Evolutionary conservation across 768 basidiomycete genomes (phyloP), one percentile per base, ranked within the genome.

Genomic region (Amylocystis lapponica): DNA sequence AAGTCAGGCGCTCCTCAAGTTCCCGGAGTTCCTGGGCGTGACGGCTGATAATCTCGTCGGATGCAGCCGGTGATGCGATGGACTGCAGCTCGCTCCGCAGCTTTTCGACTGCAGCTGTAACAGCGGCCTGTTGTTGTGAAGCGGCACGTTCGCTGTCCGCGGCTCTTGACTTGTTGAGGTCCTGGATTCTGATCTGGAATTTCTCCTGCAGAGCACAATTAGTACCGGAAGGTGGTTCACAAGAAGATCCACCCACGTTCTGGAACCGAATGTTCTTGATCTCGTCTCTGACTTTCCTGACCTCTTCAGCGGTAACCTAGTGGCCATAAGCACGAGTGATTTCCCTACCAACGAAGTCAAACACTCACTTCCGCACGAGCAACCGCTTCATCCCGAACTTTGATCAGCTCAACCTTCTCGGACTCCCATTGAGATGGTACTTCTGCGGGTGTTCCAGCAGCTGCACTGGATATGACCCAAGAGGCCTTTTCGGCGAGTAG

Each of bases 1-100:
- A 65, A 4, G 62, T 63, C 23, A 85, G 66, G 27, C 69, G 74
- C 36, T 70, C 67, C 55, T 81, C 76, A 23, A 85, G 59, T 0
- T 67, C 65, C 21, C 69, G 66, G 33, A 89, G 56, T 55, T 85
- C 83, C 39, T 78, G 76, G 1, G 72, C 69, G 49, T 86, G 84
- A 29, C 70, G 70, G 51, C 72, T 75, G 23, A 53, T 45, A 31
- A 74, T 32, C 27, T 76, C 77, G 5, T 75, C 67, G 12, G 53
- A 41, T 1, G 46, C 27, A 3, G 51, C 35, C 3, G 51, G 60
- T n/a, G 67, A 50, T 5, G 56, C 43, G 13, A 54, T 47, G 10
- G 56, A 35, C 47, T 62, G 60, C 27, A 71, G 43, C 50, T 79
- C 81, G 33, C 51, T 65, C 50, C 75, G 76, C 7, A 73, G 63